phyloP scores from a whole-genome alignment of 768 basidiomycete genomes.

The Lentinula raphanica region DNA sequence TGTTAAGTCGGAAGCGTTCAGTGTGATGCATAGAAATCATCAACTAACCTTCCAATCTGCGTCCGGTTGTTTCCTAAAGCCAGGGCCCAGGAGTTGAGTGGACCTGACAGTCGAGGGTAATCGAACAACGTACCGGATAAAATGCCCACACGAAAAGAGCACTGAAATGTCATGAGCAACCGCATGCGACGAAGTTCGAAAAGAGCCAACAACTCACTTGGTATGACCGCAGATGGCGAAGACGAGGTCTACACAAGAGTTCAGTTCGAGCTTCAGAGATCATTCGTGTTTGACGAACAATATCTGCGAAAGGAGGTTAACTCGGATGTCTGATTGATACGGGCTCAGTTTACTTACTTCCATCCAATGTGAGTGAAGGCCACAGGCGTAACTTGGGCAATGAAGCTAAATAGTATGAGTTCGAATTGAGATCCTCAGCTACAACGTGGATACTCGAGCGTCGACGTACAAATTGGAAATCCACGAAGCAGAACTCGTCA shows the following conservation, averaged over 20 bases:
- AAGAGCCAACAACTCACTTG: constrained; percentile 24
- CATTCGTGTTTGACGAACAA: constrained; percentile 16
- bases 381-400: constrained; percentile 38
- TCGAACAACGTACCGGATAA: constrained; percentile 27
- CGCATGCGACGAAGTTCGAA: background rate
- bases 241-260: constrained; percentile 28
- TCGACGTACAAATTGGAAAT: constrained; percentile 36
- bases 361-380: constrained; percentile 36
- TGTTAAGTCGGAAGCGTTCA: background rate
- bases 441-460: too few species aligned
- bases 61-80: constrained; percentile 35
- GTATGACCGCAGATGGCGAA: constrained; percentile 43
- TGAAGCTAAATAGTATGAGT: constrained; percentile 28
- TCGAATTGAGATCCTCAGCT: background rate
- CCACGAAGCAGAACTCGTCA: constrained; percentile 41
- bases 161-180: constrained; percentile 11
- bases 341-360: constrained; percentile 25
- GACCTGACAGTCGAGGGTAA: background rate
- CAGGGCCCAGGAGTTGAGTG: background rate
- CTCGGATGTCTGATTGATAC: background rate
- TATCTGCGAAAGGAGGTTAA: constrained; percentile 16
- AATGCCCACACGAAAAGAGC: constrained; percentile 40
- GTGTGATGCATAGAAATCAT: too few species aligned
- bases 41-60: constrained; percentile 26
- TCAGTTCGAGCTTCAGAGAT: background rate